A percentile compares a stretch with the other conserved stretches of the same genome.
Conservation (phyloP, 345 rosid species). For the Salix brachista region DNA sequence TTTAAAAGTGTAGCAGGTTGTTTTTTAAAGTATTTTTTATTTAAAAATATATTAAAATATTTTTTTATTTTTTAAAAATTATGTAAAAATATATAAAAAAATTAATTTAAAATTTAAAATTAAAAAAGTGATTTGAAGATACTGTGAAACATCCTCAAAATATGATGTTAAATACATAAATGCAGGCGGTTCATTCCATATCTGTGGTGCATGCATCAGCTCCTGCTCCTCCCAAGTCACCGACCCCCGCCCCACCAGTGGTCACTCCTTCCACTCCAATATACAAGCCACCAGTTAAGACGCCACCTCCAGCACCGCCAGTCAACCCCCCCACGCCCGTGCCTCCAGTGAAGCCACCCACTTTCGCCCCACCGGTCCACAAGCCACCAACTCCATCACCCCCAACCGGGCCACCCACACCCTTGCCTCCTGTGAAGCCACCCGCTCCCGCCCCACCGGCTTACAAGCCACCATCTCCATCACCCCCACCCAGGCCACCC, state of each 20-base stretch:
- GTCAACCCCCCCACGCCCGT: neutral
- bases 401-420: neutral
- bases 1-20: too few relatives aligned
- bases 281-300: slow-evolving; percentile 4
- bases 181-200: slow-evolving; percentile 9
- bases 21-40: too few relatives aligned
- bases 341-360: slow-evolving; percentile 6
- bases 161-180: too few relatives aligned
- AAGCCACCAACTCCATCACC: slow-evolving; percentile 16
- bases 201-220: slow-evolving; percentile 9
- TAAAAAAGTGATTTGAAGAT: too few relatives aligned
- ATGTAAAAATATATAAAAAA: too few relatives aligned
- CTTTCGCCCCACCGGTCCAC: neutral
- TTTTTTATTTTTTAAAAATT: too few relatives aligned
- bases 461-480: slow-evolving; percentile 7
- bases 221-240: slow-evolving; percentile 9
- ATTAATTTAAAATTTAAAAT: too few relatives aligned
- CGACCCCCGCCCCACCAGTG: neutral
- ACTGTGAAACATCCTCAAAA: too few relatives aligned
- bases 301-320: slow-evolving; percentile 1
- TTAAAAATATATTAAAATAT: too few relatives aligned
- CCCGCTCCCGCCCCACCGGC: slow-evolving; percentile 7
- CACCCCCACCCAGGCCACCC: slow-evolving; percentile 5
- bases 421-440: slow-evolving; percentile 11
- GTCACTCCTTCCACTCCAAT: slow-evolving; percentile 4